These are phyloP conservation scores for Apiotrichum montevideense DNA, from an alignment of 1,284 basidiomycete genomes.

Conservation along the genomic window DNA sequence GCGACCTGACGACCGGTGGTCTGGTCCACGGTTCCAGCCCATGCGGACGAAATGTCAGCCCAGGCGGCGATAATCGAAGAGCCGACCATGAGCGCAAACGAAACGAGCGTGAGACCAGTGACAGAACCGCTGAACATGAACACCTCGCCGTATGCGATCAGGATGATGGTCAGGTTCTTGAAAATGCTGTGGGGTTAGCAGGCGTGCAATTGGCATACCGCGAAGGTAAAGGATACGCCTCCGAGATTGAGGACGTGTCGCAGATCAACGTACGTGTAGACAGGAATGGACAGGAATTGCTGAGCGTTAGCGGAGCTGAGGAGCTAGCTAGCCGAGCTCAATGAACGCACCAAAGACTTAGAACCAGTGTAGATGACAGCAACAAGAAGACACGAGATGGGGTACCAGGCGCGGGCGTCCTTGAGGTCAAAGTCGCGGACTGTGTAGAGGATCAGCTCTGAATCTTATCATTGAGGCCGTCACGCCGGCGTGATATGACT, in stretches of 20 bases:
- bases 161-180: slow-evolving; percentile 98
- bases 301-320: slow-evolving; percentile 35
- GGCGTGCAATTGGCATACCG: too few species aligned
- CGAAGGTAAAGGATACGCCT: too few species aligned
- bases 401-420: slow-evolving; percentile 90
- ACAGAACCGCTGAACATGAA: slow-evolving; percentile 92
- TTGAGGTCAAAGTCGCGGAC: slow-evolving; percentile 74
- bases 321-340: too few species aligned
- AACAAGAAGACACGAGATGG: slow-evolving; percentile 86
- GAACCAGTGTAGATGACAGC: slow-evolving; percentile 97
- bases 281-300: slow-evolving; percentile 89
- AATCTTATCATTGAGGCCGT: too few species aligned
- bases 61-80: slow-evolving; percentile 94
- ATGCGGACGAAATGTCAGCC: slow-evolving; percentile 80
- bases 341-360: slow-evolving; percentile 71
- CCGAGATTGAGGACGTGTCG: too few species aligned
- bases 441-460: slow-evolving; percentile 6
- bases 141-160: slow-evolving; percentile 97
- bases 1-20: slow-evolving; percentile 37
- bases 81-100: slow-evolving; percentile 92
- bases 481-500: too few species aligned
- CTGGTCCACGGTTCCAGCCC: slow-evolving; percentile 59
- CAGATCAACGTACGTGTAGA: slow-evolving; percentile 59
- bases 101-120: slow-evolving; percentile 76
- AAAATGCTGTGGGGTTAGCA: slow-evolving; percentile 58